Evolutionary conservation across 345 rosid species (phyloP).

Genomic region (thale cress (Arabidopsis thaliana)): DNA sequence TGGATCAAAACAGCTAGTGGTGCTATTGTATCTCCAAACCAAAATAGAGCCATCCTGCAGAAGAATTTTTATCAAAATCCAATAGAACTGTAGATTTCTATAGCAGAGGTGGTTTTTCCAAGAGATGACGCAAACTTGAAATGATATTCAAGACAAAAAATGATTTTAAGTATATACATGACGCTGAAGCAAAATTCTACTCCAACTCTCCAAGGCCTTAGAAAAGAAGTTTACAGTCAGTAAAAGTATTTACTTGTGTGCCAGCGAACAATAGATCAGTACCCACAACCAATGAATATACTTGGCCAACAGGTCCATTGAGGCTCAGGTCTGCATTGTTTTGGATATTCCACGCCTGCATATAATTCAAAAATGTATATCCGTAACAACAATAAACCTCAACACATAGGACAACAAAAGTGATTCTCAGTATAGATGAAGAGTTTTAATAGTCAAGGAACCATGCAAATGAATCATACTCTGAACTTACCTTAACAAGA

Average conservation of each 20-base stretch:
- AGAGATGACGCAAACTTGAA: conserved; percentile 21
- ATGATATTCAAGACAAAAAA: not conserved
- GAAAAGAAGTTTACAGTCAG: conserved; percentile 1
- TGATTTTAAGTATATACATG: not conserved
- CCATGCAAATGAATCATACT: conserved; percentile 15
- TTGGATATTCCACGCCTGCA: conserved; percentile 87
- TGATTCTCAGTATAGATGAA: not conserved
- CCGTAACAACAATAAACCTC: conserved; percentile 3
- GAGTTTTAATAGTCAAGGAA: conserved; percentile 11
- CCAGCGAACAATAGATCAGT: conserved; percentile 87
- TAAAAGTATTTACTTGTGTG: conserved; percentile 65
- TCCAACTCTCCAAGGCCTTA: not conserved
- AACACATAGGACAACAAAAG: conserved; percentile 4
- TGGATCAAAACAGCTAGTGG: conserved; percentile 78
- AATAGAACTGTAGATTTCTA: conserved; percentile 1
- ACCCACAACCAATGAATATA: conserved; percentile 82
- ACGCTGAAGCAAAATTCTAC: conserved; percentile 15
- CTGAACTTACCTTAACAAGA: conserved; percentile 74
- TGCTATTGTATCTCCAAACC: conserved; percentile 82
- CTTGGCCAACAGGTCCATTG: conserved; percentile 92
- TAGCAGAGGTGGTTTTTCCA: not conserved
- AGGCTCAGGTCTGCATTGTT: conserved; percentile 70
- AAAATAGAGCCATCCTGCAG: conserved; percentile 85
- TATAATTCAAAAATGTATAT: not conserved
- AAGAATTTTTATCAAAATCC: conserved; percentile 8